Conservation (phyloP, 192 early-diverging fungal species). For the Backusella tuberculispora region DNA sequence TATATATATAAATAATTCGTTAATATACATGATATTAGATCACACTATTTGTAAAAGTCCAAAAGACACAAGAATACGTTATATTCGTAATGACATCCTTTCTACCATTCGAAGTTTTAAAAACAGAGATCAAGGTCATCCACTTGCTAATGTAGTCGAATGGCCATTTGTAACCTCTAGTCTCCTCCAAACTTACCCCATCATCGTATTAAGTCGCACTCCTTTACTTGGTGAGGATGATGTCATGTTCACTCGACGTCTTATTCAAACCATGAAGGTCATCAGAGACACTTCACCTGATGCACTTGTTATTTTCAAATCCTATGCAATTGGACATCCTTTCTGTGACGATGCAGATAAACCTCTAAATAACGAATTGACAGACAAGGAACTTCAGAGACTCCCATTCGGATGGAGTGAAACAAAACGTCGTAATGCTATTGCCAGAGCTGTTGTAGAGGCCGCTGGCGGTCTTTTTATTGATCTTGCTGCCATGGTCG, state of each 20-base stretch:
- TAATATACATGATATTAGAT: slow-evolving; percentile 22
- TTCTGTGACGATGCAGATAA: slow-evolving; percentile 46
- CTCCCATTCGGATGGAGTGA: slow-evolving; percentile 47
- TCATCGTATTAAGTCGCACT: slow-evolving; percentile 50
- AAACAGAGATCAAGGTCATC: slow-evolving; percentile 26
- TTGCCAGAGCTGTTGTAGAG: slow-evolving; percentile 55
- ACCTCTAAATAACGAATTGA: slow-evolving; percentile 42
- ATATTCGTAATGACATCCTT: slow-evolving; percentile 55
- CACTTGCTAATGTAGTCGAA: slow-evolving; percentile 46
- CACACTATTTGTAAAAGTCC: slow-evolving; percentile 39
- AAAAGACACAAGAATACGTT: slow-evolving; percentile 31
- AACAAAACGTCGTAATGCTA: slow-evolving; percentile 48
- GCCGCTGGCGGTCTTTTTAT: slow-evolving; percentile 55
- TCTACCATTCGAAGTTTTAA: slow-evolving; percentile 26
- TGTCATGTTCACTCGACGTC: slow-evolving; percentile 34
- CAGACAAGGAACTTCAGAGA: slow-evolving; percentile 35
- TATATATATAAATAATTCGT: neutral
- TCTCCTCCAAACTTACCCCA: slow-evolving; percentile 39
- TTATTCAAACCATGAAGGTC: slow-evolving; percentile 40
- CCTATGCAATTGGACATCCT: slow-evolving; percentile 52
- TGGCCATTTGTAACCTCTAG: slow-evolving; percentile 46
- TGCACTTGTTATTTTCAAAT: slow-evolving; percentile 53
- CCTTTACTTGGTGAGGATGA: slow-evolving; percentile 43
- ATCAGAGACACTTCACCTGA: slow-evolving; percentile 44
- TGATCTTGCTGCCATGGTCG: slow-evolving; percentile 50